A percentile compares a stretch with the other conserved stretches of the same genome.
Evolutionary conservation across 2,329 filamentous ascomycete species (phyloP).

Genomic region (Colletotrichum trifolii): DNA sequence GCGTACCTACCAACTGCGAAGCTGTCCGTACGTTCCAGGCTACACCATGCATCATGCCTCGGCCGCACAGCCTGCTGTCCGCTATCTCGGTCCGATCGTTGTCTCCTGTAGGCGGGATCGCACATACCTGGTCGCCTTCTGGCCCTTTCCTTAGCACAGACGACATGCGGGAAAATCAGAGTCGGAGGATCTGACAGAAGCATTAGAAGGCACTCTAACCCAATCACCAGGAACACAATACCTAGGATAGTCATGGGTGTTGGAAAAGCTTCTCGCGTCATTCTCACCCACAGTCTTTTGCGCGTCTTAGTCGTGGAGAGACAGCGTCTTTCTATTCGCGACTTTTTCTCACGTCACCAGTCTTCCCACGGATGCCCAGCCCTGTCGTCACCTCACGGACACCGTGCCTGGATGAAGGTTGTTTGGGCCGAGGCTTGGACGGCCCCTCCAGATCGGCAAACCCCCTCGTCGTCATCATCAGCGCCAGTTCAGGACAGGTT

Average conservation of each 20-base stretch:
- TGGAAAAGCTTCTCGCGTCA: conserved; percentile 21
- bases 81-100: conserved; percentile 13
- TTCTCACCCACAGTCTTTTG: background rate
- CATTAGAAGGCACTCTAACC: conserved; percentile 1
- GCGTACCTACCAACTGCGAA: background rate
- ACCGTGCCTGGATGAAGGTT: conserved; percentile 6
- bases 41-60: conserved; percentile 2
- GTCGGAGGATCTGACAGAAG: background rate
- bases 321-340: no score
- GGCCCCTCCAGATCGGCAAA: conserved; percentile 24
- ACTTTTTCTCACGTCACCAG: background rate
- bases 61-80: conserved; percentile 4
- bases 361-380: background rate
- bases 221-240: background rate
- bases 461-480: conserved; percentile 3
- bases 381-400: conserved; percentile 10
- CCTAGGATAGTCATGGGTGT: background rate
- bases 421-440: conserved; percentile 28
- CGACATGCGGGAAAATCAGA: background rate
- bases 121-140: conserved; percentile 17
- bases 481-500: background rate
- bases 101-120: conserved; percentile 17
- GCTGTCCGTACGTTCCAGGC: no score
- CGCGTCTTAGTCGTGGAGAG: background rate
- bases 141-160: conserved; percentile 4